Percentiles rank a stretch among this genome's conserved stretches.
phyloP scores from a whole-genome alignment of 1,139 yeast genomes.

The Sugiyamaella castrensis region DNA sequence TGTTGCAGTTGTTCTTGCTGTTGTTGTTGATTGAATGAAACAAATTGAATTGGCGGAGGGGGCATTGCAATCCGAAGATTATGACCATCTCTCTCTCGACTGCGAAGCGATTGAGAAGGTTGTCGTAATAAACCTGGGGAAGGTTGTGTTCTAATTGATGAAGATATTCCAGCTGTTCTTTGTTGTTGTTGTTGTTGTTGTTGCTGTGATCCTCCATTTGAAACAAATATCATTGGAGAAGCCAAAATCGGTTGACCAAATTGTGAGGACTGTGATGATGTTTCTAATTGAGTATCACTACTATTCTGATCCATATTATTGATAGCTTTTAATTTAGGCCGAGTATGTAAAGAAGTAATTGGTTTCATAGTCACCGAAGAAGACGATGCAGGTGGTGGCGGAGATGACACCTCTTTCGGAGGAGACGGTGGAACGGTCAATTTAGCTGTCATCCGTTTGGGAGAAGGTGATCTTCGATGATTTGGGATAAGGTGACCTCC shows the following conservation, averaged over 20 bases:
- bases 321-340: constrained; percentile 14
- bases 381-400: not conserved
- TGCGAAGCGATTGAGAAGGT: constrained; percentile 11
- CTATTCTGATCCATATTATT: constrained; percentile 4
- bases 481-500: not conserved
- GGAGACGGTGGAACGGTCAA: constrained; percentile 9
- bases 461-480: constrained; percentile 15
- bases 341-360: constrained; percentile 1
- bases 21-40: constrained; percentile 8
- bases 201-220: constrained; percentile 2
- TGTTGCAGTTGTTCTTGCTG: constrained; percentile 4
- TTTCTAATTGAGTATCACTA: not conserved
- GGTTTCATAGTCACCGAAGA: constrained; percentile 3
- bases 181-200: not conserved
- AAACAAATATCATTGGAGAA: not conserved
- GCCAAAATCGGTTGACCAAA: not conserved
- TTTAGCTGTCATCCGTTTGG: constrained; percentile 13
- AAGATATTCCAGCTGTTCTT: not conserved
- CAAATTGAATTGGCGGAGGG: constrained; percentile 26
- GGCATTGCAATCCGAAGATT: constrained; percentile 32
- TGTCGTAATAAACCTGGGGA: constrained; percentile 1
- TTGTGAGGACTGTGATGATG: too few relatives aligned
- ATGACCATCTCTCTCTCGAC: constrained; percentile 11
- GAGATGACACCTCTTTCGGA: constrained; percentile 6
- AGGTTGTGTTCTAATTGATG: constrained; percentile 1